Conservation (phyloP, 768 basidiomycete genomes). For the Mycena chlorophos region DNA sequence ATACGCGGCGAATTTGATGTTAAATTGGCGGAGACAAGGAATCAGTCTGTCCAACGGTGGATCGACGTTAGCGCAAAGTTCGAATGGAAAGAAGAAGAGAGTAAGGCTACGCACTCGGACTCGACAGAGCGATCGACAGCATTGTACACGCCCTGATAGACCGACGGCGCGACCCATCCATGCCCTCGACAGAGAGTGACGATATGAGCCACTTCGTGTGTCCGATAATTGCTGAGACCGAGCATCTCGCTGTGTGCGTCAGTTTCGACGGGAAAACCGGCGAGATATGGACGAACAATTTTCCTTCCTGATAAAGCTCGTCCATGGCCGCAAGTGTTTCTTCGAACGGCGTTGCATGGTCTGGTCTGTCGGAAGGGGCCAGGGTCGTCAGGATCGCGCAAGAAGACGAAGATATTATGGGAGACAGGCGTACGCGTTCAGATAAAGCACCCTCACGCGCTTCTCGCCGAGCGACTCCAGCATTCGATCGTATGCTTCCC, state of each 20-base stretch:
- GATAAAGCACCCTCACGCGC: slow-evolving; percentile 44
- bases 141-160: slow-evolving; percentile 40
- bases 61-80: slow-evolving; percentile 32
- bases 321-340: slow-evolving; percentile 42
- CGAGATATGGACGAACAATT: slow-evolving; percentile 8
- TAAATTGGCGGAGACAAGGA: slow-evolving; percentile 47
- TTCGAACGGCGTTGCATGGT: slow-evolving; percentile 43
- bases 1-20: slow-evolving; percentile 42
- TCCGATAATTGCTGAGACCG: slow-evolving; percentile 48
- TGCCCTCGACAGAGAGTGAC: slow-evolving; percentile 45
- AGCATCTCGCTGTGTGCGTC: slow-evolving; percentile 39
- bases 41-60: slow-evolving; percentile 42
- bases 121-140: slow-evolving; percentile 24
- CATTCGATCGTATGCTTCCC: slow-evolving; percentile 36
- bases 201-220: slow-evolving; percentile 53
- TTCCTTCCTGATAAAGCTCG: slow-evolving; percentile 37
- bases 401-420: not conserved
- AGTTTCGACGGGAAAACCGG: not conserved
- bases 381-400: not conserved
- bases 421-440: slow-evolving; percentile 33
- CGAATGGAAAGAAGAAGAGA: not conserved
- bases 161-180: slow-evolving; percentile 42
- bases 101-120: slow-evolving; percentile 17
- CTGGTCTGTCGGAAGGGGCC: slow-evolving; percentile 27
- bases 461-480: slow-evolving; percentile 32